Base-by-base conservation (phyloP, 1,139 yeast species). In the Yamadazyma diospyri region DNA sequence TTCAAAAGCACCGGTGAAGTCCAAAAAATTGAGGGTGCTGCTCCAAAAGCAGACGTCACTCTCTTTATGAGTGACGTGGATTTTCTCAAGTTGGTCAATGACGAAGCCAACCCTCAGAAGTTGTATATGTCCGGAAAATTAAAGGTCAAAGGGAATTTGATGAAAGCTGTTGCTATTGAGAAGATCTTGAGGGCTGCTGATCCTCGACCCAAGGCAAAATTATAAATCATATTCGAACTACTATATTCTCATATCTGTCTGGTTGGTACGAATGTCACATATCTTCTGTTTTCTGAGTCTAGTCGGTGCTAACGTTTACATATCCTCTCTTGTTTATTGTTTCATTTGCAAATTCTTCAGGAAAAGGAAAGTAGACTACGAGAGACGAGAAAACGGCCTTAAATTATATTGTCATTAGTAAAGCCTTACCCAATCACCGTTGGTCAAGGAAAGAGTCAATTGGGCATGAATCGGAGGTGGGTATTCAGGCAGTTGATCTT, bases 391-490 rank as follows among this genome's bases (percentile, higher is more conserved):
- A n/a, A n/a, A n/a, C n/a, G n/a, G n/a, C n/a, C n/a, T n/a, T n/a
- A n/a, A n/a, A n/a, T n/a, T n/a, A n/a, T n/a, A n/a, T n/a, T n/a
- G n/a, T n/a, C n/a, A n/a, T 29, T 41, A 47, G 33, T 42, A 40
- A 44, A 51, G 35, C 26, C 45, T 39, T 17, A 55, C 40, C 33
- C 42, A 38, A 22, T 43, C 56, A 21, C 66, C 67, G 19, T 36
- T 25, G 12, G 45, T 38, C 28, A 47, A 48, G 29, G 48, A 50
- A 50, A 59, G 48, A 16, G 66, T 60, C 42, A 61, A 57, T 39
- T 62, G 66, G 24, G 57, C 47, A 37, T 42, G 46, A 40, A 57
- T 53, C 32, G 39, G 52, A 27, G 68, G 64, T 25, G 65, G 66
- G 32, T 58, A 57, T 3, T 42, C 39, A 4, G 36, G 33, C 11